phyloP scores from a whole-genome alignment of 208 protist species.

The Strigomonas galati region DNA sequence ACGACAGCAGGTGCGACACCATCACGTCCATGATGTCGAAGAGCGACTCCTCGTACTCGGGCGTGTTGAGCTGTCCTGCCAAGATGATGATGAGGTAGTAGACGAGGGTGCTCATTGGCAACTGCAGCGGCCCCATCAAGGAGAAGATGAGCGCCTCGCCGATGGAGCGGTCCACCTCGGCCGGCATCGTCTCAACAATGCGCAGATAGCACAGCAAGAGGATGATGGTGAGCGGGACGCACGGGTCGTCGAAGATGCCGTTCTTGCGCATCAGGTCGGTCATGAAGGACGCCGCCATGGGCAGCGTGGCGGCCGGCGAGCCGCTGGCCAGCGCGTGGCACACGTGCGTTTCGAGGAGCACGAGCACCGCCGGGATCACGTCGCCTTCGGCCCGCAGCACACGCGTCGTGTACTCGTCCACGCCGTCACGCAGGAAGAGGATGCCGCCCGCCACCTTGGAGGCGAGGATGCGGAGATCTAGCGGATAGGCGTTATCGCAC shows the following conservation, averaged over 20 bases:
- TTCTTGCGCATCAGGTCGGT: slow-evolving; percentile 31
- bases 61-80: background rate
- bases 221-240: slow-evolving; percentile 10
- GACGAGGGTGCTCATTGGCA: slow-evolving; percentile 19
- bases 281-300: slow-evolving; percentile 56
- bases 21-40: background rate
- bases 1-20: background rate
- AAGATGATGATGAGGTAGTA: slow-evolving; percentile 17
- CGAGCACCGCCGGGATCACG: slow-evolving; percentile 24
- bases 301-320: slow-evolving; percentile 23
- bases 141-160: slow-evolving; percentile 17
- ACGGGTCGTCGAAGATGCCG: slow-evolving; percentile 24
- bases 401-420: slow-evolving; percentile 34
- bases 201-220: slow-evolving; percentile 23
- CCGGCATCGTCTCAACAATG: slow-evolving; percentile 20
- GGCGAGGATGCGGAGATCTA: slow-evolving; percentile 36
- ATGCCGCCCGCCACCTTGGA: slow-evolving; percentile 27
- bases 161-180: slow-evolving; percentile 20
- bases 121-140: slow-evolving; percentile 21
- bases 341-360: slow-evolving; percentile 27
- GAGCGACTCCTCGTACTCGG: background rate
- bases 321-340: slow-evolving; percentile 11
- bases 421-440: slow-evolving; percentile 16
- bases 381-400: slow-evolving; percentile 6
- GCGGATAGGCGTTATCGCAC: background rate